Evolutionary conservation across 768 basidiomycete genomes (phyloP).

Genomic region (Serendipita indica): DNA sequence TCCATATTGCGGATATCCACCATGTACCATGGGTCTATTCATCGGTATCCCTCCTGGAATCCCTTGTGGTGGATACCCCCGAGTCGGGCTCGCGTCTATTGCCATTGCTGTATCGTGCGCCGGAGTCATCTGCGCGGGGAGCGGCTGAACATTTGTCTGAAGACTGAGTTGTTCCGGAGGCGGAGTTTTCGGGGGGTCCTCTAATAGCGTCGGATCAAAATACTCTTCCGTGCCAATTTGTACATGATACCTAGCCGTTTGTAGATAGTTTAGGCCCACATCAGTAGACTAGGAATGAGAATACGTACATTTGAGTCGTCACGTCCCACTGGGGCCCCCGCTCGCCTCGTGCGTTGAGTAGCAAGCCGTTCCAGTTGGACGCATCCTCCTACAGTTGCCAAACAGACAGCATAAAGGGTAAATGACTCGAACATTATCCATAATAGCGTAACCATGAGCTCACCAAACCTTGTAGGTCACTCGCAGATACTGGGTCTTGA

Average conservation of each 20-base stretch:
- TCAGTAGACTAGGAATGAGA: background rate
- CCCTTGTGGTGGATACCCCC: background rate
- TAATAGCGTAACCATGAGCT: background rate
- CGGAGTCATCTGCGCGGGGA: background rate
- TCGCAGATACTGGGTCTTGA: background rate
- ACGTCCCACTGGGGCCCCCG: conserved; percentile 81
- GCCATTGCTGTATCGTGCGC: background rate
- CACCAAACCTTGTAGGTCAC: conserved; percentile 3
- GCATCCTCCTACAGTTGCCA: conserved; percentile 41
- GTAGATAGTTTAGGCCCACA: background rate
- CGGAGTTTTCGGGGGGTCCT: background rate
- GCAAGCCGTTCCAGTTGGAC: conserved; percentile 73
- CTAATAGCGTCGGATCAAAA: background rate
- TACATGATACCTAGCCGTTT: background rate
- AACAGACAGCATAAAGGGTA: background rate
- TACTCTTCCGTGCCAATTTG: background rate
- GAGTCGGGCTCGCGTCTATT: background rate
- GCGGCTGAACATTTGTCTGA: background rate
- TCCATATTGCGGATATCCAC: too few relatives aligned
- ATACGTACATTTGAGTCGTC: conserved; percentile 65
- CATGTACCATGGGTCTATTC: background rate
- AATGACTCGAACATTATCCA: background rate
- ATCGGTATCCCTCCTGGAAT: background rate
- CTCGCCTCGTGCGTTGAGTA: conserved; percentile 63
- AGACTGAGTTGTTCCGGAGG: background rate